Evolutionary conservation across 2,329 filamentous ascomycete species (phyloP).

Genomic region (Trichoderma aggressivum): DNA sequence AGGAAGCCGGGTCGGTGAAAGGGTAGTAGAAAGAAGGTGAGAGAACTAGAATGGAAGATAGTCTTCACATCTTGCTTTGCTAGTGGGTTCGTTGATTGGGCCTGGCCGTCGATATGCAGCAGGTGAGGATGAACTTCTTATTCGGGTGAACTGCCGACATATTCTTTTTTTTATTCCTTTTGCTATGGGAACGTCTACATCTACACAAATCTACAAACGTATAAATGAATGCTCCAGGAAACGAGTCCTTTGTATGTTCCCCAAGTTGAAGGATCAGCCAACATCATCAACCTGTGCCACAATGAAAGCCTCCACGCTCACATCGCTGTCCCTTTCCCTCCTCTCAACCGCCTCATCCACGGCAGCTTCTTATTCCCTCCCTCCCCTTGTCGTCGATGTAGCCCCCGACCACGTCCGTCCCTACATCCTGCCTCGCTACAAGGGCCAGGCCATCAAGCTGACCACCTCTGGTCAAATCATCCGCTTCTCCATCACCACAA

Average conservation of each 20-base stretch:
- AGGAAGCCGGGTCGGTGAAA: neutral
- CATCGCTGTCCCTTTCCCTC: neutral
- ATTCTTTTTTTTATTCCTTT: neutral
- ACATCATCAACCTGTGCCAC: neutral
- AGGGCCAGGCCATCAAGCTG: constrained; percentile 24
- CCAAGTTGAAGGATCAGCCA: neutral
- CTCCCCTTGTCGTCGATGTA: constrained; percentile 19
- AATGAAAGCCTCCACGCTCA: neutral
- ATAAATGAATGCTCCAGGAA: neutral
- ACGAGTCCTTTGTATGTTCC: neutral
- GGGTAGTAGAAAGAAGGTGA: neutral
- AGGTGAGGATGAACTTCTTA: neutral
- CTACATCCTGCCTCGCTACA: constrained; percentile 27
- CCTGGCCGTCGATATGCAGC: neutral
- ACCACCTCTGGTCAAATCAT: constrained; percentile 24
- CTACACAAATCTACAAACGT: neutral
- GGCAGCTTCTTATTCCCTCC: neutral
- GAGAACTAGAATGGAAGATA: neutral
- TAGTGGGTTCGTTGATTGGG: neutral
- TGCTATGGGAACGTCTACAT: neutral
- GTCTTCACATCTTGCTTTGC: neutral
- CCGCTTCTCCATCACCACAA: constrained; percentile 24
- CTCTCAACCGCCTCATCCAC: neutral
- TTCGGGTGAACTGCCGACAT: neutral
- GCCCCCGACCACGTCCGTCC: constrained; percentile 25